Evolutionary conservation across 2,329 filamentous ascomycete species (phyloP).

Genomic region (Chaetoscypha palmicola): DNA sequence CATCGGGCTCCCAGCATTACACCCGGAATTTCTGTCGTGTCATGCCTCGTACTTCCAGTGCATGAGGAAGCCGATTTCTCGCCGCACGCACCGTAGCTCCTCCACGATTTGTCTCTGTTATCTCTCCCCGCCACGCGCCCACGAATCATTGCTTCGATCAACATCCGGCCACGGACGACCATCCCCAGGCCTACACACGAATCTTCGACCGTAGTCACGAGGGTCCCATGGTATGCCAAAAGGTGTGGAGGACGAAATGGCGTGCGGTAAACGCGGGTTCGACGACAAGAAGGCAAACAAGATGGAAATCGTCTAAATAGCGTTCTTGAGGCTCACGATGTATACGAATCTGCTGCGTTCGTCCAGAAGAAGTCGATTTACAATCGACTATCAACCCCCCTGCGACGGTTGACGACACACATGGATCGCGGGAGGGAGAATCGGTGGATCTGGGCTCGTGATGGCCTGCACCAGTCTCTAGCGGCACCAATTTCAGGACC

Average conservation of each 20-base stretch:
- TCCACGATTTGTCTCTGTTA: constrained; percentile 14
- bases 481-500: background rate
- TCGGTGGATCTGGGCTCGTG: no score
- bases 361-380: constrained; percentile 1
- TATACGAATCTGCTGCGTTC: background rate
- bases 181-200: constrained; percentile 11
- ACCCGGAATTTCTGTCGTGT: background rate
- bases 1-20: background rate
- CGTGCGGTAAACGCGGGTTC: background rate
- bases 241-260: constrained; percentile 9
- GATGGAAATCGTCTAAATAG: no score
- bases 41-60: constrained; percentile 1
- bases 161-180: constrained; percentile 4
- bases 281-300: constrained; percentile 1
- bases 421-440: background rate
- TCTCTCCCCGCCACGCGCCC: constrained; percentile 16
- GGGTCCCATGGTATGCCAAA: background rate
- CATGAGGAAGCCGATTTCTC: constrained; percentile 13
- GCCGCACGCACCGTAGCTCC: constrained; percentile 16
- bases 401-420: background rate
- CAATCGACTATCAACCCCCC: background rate
- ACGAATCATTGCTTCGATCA: constrained; percentile 14
- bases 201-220: constrained; percentile 1
- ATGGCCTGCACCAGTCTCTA: background rate
- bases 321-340: constrained; percentile 5